Conservation (phyloP, 192 early-diverging fungal species). For the Coemansia aciculifera region DNA sequence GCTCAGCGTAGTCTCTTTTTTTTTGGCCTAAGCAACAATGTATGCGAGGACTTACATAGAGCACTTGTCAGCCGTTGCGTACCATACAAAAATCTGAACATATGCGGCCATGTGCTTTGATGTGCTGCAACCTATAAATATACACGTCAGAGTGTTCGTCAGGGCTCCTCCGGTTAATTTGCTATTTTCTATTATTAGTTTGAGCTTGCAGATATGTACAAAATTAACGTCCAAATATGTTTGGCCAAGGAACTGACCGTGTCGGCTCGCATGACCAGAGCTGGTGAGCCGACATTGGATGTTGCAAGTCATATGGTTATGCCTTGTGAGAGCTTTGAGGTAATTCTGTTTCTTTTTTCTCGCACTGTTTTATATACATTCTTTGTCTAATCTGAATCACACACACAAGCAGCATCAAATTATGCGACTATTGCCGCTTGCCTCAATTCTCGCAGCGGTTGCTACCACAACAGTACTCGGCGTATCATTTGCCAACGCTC, state of each 20-base stretch:
- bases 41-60: conserved; percentile 7
- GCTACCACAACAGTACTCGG: conserved; percentile 20
- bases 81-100: background rate
- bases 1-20: background rate
- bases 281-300: conserved; percentile 6
- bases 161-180: background rate
- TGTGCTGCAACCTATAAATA: conserved; percentile 9
- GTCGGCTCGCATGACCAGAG: background rate
- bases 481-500: conserved; percentile 11
- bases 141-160: background rate
- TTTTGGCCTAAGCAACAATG: background rate
- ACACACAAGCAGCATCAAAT: background rate
- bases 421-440: conserved; percentile 16
- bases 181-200: background rate
- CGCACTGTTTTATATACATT: background rate
- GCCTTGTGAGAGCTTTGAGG: background rate
- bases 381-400: too few relatives aligned
- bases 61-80: background rate
- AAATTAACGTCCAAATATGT: background rate
- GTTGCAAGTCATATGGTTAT: background rate
- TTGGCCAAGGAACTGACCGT: background rate
- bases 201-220: background rate
- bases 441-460: conserved; percentile 19
- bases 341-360: background rate
- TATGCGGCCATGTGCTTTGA: conserved; percentile 2